Evolutionary conservation across 345 rosid genomes (phyloP).

Genomic region (Citrus maxima): DNA sequence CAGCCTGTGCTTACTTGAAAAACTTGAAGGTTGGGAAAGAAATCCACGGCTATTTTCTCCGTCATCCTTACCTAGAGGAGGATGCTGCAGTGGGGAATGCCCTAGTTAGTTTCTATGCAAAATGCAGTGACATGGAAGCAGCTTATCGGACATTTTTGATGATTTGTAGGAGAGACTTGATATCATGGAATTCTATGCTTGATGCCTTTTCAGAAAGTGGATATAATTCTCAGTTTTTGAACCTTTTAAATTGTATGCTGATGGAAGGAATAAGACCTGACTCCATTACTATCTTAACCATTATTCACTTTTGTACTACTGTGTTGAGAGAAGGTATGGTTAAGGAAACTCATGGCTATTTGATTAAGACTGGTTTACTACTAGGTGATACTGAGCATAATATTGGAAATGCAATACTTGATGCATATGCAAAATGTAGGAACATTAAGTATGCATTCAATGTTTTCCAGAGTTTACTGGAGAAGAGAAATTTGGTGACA

Average conservation of each 20-base stretch:
- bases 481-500: conserved; percentile 45
- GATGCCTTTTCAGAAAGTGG: conserved; percentile 42
- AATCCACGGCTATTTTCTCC: conserved; percentile 47
- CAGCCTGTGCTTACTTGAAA: conserved; percentile 57
- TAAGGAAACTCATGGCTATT: conserved; percentile 72
- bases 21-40: conserved; percentile 45
- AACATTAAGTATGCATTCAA: conserved; percentile 49
- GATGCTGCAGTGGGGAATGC: conserved; percentile 47
- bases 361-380: conserved; percentile 48
- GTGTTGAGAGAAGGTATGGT: conserved; percentile 35
- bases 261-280: conserved; percentile 50
- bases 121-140: conserved; percentile 46
- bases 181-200: conserved; percentile 69
- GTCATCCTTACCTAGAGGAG: conserved; percentile 32
- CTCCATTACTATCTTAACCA: conserved; percentile 43
- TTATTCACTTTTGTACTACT: conserved; percentile 33
- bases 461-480: conserved; percentile 51
- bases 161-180: conserved; percentile 43
- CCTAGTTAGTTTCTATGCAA: conserved; percentile 61
- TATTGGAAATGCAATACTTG: conserved; percentile 63
- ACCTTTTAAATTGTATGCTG: conserved; percentile 44
- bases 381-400: conserved; percentile 34
- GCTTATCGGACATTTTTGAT: conserved; percentile 44
- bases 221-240: conserved; percentile 35
- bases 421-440: conserved; percentile 72